A percentile compares a stretch with the other conserved stretches of the same genome.
phyloP scores from a whole-genome alignment of 768 basidiomycete species.

The Dentipellis fragilis region DNA sequence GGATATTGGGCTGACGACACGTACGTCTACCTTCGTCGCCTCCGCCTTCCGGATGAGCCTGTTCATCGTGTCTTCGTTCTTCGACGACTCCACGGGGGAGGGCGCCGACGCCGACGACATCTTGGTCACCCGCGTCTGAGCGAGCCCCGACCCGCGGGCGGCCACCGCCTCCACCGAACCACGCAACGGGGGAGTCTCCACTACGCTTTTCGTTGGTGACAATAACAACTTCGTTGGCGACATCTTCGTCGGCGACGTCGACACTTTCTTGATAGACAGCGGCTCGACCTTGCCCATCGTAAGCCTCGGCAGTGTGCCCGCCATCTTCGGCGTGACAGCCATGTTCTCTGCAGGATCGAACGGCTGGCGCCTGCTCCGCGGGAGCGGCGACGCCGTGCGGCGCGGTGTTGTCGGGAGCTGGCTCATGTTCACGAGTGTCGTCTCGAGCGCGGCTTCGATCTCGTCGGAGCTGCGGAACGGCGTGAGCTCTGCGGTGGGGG shows the following conservation, averaged over 20 bases:
- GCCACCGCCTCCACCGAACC: too few relatives aligned
- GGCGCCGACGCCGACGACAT: constrained; percentile 1
- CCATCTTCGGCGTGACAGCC: constrained; percentile 42
- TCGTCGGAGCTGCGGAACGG: constrained; percentile 33
- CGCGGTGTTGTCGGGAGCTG: constrained; percentile 17
- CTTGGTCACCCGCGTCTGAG: too few relatives aligned
- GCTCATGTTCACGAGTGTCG: constrained; percentile 21
- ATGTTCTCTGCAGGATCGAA: constrained; percentile 44
- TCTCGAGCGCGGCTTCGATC: constrained; percentile 35
- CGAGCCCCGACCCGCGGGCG: too few relatives aligned
- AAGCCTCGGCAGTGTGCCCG: constrained; percentile 19
- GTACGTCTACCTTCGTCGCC: constrained; percentile 59
- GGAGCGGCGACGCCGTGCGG: constrained; percentile 39
- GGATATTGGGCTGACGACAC: constrained; percentile 13
- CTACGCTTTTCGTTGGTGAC: not conserved
- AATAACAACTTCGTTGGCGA: not conserved
- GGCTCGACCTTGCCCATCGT: constrained; percentile 51
- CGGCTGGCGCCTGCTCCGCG: constrained; percentile 63
- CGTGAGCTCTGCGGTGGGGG: constrained; percentile 26
- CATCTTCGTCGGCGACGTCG: not conserved
- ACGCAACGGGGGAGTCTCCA: not conserved
- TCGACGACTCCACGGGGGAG: constrained; percentile 10
- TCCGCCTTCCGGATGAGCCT: constrained; percentile 35
- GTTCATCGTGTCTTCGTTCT: constrained; percentile 29
- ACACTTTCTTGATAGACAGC: constrained; percentile 77